Base-by-base conservation (phyloP, 192 early-diverging fungal species). In the Backusella tuberculispora region DNA sequence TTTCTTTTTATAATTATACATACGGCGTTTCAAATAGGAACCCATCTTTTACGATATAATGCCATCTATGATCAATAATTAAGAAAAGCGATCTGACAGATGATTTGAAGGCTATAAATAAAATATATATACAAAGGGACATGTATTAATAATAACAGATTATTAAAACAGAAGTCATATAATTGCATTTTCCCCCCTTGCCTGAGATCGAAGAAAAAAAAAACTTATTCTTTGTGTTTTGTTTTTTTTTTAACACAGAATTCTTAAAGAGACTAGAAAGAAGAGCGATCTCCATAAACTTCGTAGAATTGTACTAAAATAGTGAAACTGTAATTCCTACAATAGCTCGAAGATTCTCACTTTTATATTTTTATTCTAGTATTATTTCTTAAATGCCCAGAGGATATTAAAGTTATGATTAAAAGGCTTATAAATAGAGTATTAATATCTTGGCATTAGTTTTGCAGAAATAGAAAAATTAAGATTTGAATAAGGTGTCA, bases 381-480 rank as follows among this genome's bases (percentile, higher is more conserved):
- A 53, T 53, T 21, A 53, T 9, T 19, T 0, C 9, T 19, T n/a
- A n/a, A 53, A 53, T 24, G 19, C 50, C 19, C 50, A 53, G 19
- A 53, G 50, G 17, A 53, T 53, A 19, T 3, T 53, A 53, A 53
- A 8, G n/a, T 6, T 2, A 9, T 24, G n/a, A 53, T 53, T 53
- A 8, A 6, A 53, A 53, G 9, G 9, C 9, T 53, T 53, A 53
- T 19, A 53, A 53, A 53, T 53, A 53, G 50, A 53, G 50, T 8
- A 19, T 19, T 53, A 53, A 53, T 53, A 53, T 53, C 50, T 53
- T 53, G 50, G 50, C 50, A 53, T 53, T 19, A 53, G 19, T 50
- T 53, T 53, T 53, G 50, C 50, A 53, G 50, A 53, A 53, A 53
- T 53, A 53, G 50, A 53, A 53, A 53, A 53, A 53, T 53, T 53